These are phyloP conservation scores for Tylopilus balloui DNA, from an alignment of 768 basidiomycete genomes.

Conservation along the genomic window DNA sequence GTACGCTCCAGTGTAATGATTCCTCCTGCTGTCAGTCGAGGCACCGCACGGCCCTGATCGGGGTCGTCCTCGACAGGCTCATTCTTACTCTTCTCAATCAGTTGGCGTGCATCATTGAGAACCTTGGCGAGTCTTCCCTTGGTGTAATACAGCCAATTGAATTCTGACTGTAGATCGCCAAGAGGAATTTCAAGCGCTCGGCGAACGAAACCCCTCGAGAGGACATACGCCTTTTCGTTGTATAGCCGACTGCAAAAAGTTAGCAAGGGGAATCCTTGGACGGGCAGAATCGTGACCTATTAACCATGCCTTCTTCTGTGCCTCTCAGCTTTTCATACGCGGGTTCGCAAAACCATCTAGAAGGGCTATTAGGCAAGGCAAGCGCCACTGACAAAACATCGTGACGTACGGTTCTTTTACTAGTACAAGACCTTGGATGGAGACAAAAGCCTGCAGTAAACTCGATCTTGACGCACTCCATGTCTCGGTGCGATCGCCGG, in stretches of 20 bases:
- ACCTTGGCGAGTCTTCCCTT: slow-evolving; percentile 65
- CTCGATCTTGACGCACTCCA: slow-evolving; percentile 86
- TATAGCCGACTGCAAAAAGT: slow-evolving; percentile 68
- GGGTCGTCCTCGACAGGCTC: slow-evolving; percentile 20
- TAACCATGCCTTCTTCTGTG: slow-evolving; percentile 84
- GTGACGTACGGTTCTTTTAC: slow-evolving; percentile 83
- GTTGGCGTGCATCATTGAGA: slow-evolving; percentile 51
- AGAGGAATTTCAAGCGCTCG: slow-evolving; percentile 80
- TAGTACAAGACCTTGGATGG: slow-evolving; percentile 89
- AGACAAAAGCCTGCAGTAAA: slow-evolving; percentile 86
- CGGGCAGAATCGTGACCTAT: slow-evolving; percentile 49
- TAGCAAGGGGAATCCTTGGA: neutral
- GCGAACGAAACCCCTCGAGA: slow-evolving; percentile 87
- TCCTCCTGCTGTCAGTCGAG: slow-evolving; percentile 74
- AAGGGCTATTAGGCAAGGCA: slow-evolving; percentile 1
- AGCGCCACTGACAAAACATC: neutral
- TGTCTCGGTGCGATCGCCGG: slow-evolving; percentile 80
- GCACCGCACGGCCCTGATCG: slow-evolving; percentile 53
- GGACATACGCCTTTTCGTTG: slow-evolving; percentile 88
- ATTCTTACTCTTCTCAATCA: slow-evolving; percentile 66
- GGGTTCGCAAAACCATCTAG: slow-evolving; percentile 87
- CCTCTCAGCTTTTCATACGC: slow-evolving; percentile 90
- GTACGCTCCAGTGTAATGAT: slow-evolving; percentile 76
- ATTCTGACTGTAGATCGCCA: slow-evolving; percentile 64
- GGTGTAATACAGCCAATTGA: slow-evolving; percentile 67